Percentiles rank a stretch among this genome's conserved stretches.
Evolutionary conservation across 805 yeast genomes (phyloP).

Genomic region (Candida glaebosa): DNA sequence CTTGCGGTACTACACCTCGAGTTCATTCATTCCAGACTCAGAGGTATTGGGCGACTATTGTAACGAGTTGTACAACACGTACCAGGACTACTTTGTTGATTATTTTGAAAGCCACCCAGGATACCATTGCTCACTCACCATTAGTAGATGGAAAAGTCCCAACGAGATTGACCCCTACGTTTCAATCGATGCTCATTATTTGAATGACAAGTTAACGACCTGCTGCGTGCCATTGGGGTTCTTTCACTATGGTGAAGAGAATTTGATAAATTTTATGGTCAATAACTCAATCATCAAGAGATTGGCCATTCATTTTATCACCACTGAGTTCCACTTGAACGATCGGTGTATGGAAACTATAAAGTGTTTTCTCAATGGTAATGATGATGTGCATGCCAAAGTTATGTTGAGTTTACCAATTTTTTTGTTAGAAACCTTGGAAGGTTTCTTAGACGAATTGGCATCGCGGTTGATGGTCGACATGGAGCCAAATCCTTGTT

Average conservation of each 20-base stretch:
- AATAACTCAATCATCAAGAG: slow-evolving; percentile 15
- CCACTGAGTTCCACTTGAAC: slow-evolving; percentile 20
- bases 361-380: slow-evolving; percentile 12
- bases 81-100: slow-evolving; percentile 16
- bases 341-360: slow-evolving; percentile 14
- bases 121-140: slow-evolving; percentile 15
- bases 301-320: slow-evolving; percentile 16
- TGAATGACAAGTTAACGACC: slow-evolving; percentile 13
- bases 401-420: slow-evolving; percentile 17
- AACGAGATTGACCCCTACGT: slow-evolving; percentile 11
- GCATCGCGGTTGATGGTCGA: neutral
- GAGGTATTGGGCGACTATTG: slow-evolving; percentile 15
- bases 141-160: slow-evolving; percentile 18
- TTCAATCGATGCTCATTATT: slow-evolving; percentile 17
- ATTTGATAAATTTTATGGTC: slow-evolving; percentile 13
- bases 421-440: slow-evolving; percentile 10
- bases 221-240: slow-evolving; percentile 21
- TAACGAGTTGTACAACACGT: slow-evolving; percentile 17
- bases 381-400: slow-evolving; percentile 1
- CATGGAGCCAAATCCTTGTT: no score
- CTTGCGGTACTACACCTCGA: slow-evolving; percentile 8
- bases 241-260: slow-evolving; percentile 11
- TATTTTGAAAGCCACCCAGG: slow-evolving; percentile 12
- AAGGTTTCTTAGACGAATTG: slow-evolving; percentile 6
- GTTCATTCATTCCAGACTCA: slow-evolving; percentile 12